Conservation (phyloP, 352 stramenopile species). For the Phytopythium delawarense region DNA sequence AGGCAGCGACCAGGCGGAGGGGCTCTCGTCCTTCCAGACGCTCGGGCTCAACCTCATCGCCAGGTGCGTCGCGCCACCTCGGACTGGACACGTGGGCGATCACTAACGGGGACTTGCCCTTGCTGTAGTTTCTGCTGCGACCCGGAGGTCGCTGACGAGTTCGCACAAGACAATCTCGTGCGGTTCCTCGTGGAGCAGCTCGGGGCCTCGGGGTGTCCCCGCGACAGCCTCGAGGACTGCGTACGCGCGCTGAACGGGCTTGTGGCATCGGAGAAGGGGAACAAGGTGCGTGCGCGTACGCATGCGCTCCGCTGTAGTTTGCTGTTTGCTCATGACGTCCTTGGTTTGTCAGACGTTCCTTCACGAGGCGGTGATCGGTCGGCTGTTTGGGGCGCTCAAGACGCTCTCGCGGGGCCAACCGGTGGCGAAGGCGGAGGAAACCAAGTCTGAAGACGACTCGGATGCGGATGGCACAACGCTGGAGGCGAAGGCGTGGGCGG, state of each 20-base stretch:
- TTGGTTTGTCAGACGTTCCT: slow-evolving; percentile 28
- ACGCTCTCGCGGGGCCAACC: slow-evolving; percentile 24
- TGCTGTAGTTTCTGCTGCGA: slow-evolving; percentile 63
- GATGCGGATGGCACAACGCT: neutral
- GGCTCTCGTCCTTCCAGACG: slow-evolving; percentile 66
- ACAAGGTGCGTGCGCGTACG: slow-evolving; percentile 17
- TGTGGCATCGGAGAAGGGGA: slow-evolving; percentile 39
- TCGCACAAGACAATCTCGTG: slow-evolving; percentile 63
- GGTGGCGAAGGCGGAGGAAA: neutral
- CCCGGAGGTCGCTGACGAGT: slow-evolving; percentile 34
- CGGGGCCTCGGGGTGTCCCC: slow-evolving; percentile 13
- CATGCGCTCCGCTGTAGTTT: neutral
- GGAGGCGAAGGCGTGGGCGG: slow-evolving; percentile 39
- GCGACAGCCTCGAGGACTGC: slow-evolving; percentile 43
- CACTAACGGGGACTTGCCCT: too few relatives aligned
- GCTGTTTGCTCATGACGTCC: neutral
- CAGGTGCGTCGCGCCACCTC: slow-evolving; percentile 26
- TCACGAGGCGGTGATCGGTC: slow-evolving; percentile 34
- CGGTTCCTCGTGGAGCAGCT: slow-evolving; percentile 56
- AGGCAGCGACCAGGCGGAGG: slow-evolving; percentile 43
- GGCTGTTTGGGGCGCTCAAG: slow-evolving; percentile 48
- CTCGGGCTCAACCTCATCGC: slow-evolving; percentile 80
- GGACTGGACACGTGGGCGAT: too few relatives aligned
- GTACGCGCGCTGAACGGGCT: slow-evolving; percentile 45
- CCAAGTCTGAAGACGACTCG: neutral